Percentiles rank a stretch among this genome's conserved stretches.
These are phyloP conservation scores for Nicotiana noctiflora DNA, from an alignment of 257 asterid genomes.

Conservation along the genomic window DNA sequence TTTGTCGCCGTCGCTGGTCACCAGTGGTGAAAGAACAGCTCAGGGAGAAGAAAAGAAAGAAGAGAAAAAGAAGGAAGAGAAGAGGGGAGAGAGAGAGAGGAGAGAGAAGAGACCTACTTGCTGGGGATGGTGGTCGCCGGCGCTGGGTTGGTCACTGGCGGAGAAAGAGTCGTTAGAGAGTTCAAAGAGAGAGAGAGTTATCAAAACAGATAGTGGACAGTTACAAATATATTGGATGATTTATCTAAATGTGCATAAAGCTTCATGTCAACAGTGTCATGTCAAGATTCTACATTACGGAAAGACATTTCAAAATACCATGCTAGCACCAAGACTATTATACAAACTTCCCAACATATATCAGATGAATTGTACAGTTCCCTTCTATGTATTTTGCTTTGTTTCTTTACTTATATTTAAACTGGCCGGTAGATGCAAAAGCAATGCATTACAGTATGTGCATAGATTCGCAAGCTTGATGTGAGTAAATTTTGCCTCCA, in stretches of 20 bases:
- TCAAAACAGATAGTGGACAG: not conserved
- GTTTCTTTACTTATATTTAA: not conserved
- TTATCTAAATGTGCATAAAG: not conserved
- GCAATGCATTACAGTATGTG: not conserved
- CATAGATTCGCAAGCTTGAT: not conserved
- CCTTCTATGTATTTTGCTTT: not conserved
- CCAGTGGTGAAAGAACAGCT: too few relatives aligned
- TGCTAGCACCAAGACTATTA: not conserved
- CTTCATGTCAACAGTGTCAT: not conserved
- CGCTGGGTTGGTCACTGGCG: too few relatives aligned
- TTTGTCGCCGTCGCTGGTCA: too few relatives aligned
- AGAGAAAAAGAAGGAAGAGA: too few relatives aligned
- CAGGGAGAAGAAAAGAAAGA: too few relatives aligned
- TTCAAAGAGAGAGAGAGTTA: too few relatives aligned
- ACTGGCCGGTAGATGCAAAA: not conserved
- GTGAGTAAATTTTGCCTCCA: not conserved
- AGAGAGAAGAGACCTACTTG: too few relatives aligned
- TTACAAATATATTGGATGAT: not conserved
- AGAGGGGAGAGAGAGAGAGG: too few relatives aligned
- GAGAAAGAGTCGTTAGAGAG: too few relatives aligned
- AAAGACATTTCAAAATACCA: not conserved
- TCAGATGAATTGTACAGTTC: not conserved
- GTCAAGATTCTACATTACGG: not conserved
- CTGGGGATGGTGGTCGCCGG: too few relatives aligned
- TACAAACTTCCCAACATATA: not conserved